Evolutionary conservation across 768 basidiomycete genomes (phyloP).

Genomic region (Psilocybe sp.): DNA sequence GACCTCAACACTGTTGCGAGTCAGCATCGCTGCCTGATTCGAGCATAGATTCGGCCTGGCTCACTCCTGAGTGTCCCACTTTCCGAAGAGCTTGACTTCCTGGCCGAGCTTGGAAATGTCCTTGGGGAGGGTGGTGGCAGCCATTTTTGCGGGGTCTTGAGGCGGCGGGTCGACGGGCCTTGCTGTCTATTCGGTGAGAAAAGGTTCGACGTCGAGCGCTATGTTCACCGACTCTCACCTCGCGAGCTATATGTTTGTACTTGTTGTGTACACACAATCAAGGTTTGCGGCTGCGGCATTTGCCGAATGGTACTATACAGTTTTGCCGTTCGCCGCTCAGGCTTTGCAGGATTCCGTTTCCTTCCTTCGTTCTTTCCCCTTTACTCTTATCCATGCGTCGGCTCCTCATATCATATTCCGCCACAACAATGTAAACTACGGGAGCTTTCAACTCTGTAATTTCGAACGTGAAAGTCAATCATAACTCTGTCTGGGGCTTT

Average conservation of each 20-base stretch:
- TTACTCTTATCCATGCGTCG: too few relatives aligned
- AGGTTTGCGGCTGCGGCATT: conserved; percentile 40
- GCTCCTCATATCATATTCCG: too few relatives aligned
- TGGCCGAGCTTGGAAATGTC: conserved; percentile 78
- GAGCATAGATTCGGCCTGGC: conserved; percentile 29
- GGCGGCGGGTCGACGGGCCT: conserved; percentile 32
- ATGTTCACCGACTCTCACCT: conserved; percentile 28
- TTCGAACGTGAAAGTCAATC: too few relatives aligned
- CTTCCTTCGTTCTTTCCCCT: too few relatives aligned
- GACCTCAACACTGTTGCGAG: conserved; percentile 77
- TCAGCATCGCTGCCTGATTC: conserved; percentile 9
- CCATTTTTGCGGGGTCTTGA: conserved; percentile 49
- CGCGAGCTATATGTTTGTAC: conserved; percentile 41
- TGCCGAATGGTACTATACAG: conserved; percentile 44
- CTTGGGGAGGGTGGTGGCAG: conserved; percentile 75
- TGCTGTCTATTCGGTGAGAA: conserved; percentile 21
- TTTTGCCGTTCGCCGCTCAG: conserved; percentile 10
- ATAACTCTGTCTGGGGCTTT: too few relatives aligned
- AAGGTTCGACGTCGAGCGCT: conserved; percentile 27
- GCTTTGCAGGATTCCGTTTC: too few relatives aligned
- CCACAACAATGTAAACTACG: too few relatives aligned
- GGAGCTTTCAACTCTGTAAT: too few relatives aligned
- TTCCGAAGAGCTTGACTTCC: conserved; percentile 96
- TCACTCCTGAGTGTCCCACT: conserved; percentile 98
- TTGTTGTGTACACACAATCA: conserved; percentile 41